These are phyloP conservation scores for Pythium monospermum DNA, from an alignment of 352 stramenopile species.

Conservation along the genomic window DNA sequence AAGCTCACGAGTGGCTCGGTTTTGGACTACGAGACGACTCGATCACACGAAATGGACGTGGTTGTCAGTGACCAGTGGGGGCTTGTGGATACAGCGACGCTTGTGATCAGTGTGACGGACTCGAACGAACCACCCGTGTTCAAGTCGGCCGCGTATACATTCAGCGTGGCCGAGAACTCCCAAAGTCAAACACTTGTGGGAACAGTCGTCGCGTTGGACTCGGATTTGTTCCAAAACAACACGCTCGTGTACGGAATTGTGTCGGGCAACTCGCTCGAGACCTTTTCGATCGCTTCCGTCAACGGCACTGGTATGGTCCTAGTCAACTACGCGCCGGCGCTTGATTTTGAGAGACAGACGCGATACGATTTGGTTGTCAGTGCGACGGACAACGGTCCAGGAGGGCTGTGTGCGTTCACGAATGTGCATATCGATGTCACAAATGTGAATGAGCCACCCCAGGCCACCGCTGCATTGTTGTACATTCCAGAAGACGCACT, in stretches of 20 bases:
- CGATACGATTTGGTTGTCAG: conserved; percentile 23
- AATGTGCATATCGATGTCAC: conserved; percentile 17
- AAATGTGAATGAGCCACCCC: conserved; percentile 28
- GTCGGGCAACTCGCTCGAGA: conserved; percentile 31
- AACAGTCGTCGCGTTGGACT: conserved; percentile 28
- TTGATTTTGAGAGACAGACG: conserved; percentile 41
- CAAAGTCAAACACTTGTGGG: conserved; percentile 27
- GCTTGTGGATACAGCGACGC: conserved; percentile 14
- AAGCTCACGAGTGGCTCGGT: conserved; percentile 10
- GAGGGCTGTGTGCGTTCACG: conserved; percentile 18
- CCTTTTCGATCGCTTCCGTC: conserved; percentile 38
- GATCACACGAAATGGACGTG: conserved; percentile 12
- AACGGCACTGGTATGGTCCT: conserved; percentile 29
- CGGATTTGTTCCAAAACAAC: conserved; percentile 46
- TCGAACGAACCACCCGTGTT: conserved; percentile 46
- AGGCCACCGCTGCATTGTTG: conserved; percentile 5
- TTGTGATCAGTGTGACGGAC: conserved; percentile 37
- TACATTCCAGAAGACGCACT: conserved; percentile 28
- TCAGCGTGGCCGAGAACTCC: conserved; percentile 35
- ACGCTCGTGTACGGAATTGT: conserved; percentile 42
- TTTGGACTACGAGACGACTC: conserved; percentile 19
- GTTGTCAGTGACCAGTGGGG: conserved; percentile 29
- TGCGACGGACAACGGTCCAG: conserved; percentile 24
- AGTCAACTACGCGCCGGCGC: conserved; percentile 23
- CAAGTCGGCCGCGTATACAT: conserved; percentile 23